Conservation (phyloP, 257 asterid species). For the Vinca minor region DNA sequence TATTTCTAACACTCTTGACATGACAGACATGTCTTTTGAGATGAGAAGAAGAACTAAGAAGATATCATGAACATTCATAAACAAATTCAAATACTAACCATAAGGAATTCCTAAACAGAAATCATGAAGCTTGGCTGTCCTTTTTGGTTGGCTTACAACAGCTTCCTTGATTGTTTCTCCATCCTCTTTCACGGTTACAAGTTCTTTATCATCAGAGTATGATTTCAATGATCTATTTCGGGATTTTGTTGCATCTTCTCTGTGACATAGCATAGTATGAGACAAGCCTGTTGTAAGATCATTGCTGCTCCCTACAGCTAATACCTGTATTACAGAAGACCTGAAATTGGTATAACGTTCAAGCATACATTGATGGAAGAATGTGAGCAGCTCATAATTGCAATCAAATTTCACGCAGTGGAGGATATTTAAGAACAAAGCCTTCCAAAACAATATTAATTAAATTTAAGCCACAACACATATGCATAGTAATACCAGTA, state of each 20-base stretch:
- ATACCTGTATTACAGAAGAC: conserved; percentile 28
- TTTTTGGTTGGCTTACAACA: conserved; percentile 31
- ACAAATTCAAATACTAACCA: conserved; percentile 37
- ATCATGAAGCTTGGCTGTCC: conserved; percentile 80
- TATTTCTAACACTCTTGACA: too few relatives aligned
- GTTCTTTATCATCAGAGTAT: conserved; percentile 27
- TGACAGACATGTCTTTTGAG: too few relatives aligned
- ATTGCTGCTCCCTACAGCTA: conserved; percentile 40
- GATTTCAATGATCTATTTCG: conserved; percentile 34
- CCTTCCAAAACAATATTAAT: too few relatives aligned
- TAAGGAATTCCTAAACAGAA: conserved; percentile 93
- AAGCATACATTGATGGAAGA: not conserved
- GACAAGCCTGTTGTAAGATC: conserved; percentile 32
- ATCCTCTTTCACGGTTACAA: conserved; percentile 25
- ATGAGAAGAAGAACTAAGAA: too few relatives aligned
- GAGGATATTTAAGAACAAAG: too few relatives aligned
- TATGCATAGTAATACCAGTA: too few relatives aligned
- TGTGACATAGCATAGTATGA: conserved; percentile 28
- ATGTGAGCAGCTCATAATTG: too few relatives aligned
- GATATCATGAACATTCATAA: too few relatives aligned
- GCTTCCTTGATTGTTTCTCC: conserved; percentile 35
- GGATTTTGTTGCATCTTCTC: conserved; percentile 36
- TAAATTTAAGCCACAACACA: too few relatives aligned
- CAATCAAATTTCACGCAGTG: too few relatives aligned
- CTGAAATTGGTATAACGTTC: conserved; percentile 17